These are phyloP conservation scores for Colletotrichum incanum DNA, from an alignment of 2,329 filamentous ascomycete genomes.

Conservation along the genomic window DNA sequence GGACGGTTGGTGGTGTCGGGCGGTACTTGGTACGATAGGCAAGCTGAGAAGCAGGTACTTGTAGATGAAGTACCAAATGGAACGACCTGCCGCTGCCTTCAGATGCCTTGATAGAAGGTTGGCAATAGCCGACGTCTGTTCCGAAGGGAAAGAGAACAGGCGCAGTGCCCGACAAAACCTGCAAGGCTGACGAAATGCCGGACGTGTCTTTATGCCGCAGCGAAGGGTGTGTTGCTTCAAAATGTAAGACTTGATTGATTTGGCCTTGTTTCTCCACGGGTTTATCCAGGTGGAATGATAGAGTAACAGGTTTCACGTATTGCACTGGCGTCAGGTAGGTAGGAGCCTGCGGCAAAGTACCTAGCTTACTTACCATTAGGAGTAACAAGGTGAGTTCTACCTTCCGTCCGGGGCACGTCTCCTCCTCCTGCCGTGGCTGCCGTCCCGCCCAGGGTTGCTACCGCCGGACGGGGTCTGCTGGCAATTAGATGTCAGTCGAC, in stretches of 20 bases:
- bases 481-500: background rate
- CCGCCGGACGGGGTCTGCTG: background rate
- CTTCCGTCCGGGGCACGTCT: background rate
- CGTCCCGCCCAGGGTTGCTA: background rate
- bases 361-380: background rate
- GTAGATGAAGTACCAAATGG: background rate
- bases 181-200: background rate
- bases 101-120: background rate
- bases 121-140: too few species aligned
- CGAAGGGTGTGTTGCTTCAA: background rate
- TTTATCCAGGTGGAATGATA: background rate
- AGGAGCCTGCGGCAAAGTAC: background rate
- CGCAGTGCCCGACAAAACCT: background rate
- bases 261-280: background rate
- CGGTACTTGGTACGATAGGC: background rate
- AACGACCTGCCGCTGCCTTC: background rate
- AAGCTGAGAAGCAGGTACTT: background rate
- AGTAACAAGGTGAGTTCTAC: background rate
- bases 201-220: background rate
- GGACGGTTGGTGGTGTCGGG: background rate
- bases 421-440: slow-evolving; percentile 5
- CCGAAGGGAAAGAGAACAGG: background rate
- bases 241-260: background rate
- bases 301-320: background rate
- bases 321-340: background rate